Base-by-base conservation (phyloP, 163 green algal species). In the Scenedesmus sp. region DNA sequence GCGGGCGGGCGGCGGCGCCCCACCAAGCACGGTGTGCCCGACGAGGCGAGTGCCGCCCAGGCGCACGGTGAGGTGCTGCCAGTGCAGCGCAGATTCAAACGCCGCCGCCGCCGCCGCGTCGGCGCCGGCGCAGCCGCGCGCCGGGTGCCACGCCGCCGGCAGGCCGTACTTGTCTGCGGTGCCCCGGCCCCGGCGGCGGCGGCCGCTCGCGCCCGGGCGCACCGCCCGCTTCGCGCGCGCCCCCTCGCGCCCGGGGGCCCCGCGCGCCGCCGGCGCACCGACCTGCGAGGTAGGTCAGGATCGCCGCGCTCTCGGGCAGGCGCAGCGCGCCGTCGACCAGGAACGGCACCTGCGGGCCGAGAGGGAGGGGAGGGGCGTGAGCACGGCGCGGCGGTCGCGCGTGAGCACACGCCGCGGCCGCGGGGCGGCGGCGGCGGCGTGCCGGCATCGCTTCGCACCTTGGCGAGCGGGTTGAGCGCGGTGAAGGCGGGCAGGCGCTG, bases 231-330 rank as follows among this genome's bases (percentile, higher is more conserved):
- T n/a, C n/a, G n/a, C n/a, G n/a, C n/a, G n/a, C n/a, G n/a, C n/a
- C n/a, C n/a, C n/a, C n/a, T n/a, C n/a, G n/a, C n/a, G n/a, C n/a
- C n/a, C n/a, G n/a, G n/a, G n/a, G n/a, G n/a, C n/a, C n/a, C n/a
- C n/a, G n/a, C n/a, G n/a, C n/a, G n/a, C n/a, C n/a, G n/a, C n/a
- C n/a, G n/a, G n/a, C n/a, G n/a, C n/a, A n/a, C n/a, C n/a, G n/a
- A n/a, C n/a, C n/a, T n/a, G 64, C 83, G 31, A 92, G 80, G 63
- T 92, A 88, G 1, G 69, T 51, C 76, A 92, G 72, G 66, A 92
- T 92, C 53, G 87, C 80, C 20, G 70, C 74, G 64, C 80, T 89
- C 64, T 92, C 87, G 5, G 74, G 66, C 44, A 92, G 77, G n/a
- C 36, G 42, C 22, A 89, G 29, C n/a, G 67, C 65, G 24, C 76